These are phyloP conservation scores for Akebia trifoliata DNA, from an alignment of 164 flowering plant genomes.

Conservation along the genomic window DNA sequence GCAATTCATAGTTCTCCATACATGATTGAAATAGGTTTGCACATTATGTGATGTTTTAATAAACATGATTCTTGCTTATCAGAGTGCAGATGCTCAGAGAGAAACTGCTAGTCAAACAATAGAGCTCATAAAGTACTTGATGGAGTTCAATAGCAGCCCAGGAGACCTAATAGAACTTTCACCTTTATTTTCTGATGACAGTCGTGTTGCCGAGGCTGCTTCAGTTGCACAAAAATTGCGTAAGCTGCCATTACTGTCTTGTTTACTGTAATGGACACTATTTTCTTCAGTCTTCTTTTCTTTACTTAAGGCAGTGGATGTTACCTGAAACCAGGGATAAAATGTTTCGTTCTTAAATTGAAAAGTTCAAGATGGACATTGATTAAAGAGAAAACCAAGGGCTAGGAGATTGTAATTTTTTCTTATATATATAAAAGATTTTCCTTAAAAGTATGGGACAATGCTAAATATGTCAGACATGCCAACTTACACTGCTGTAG, in stretches of 20 bases:
- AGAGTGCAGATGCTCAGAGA: constrained; percentile 99
- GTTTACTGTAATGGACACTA: no score
- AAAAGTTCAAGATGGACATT: no score
- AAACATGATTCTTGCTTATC: constrained; percentile 27
- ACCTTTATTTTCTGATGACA: constrained; percentile 95
- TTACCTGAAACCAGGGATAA: no score
- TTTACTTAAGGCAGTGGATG: neutral
- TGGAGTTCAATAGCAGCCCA: constrained; percentile 97
- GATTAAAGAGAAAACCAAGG: no score
- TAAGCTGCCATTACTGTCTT: no score
- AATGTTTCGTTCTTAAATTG: no score
- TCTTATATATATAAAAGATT: no score
- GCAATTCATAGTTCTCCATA: neutral
- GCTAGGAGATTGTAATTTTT: no score
- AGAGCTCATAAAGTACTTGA: constrained; percentile 96
- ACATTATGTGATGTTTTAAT: constrained; percentile 2
- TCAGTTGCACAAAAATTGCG: constrained; percentile 95
- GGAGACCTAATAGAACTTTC: constrained; percentile 98
- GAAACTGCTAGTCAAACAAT: constrained; percentile 98
- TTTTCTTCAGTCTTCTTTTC: neutral
- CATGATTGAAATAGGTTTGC: neutral
- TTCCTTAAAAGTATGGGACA: no score
- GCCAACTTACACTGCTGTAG: neutral
- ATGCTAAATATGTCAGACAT: neutral
- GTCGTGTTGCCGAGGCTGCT: constrained; percentile 99